A percentile compares a stretch with the other conserved stretches of the same genome.
Conservation (phyloP, 306 rosid genomes). For the Comarum palustre region DNA sequence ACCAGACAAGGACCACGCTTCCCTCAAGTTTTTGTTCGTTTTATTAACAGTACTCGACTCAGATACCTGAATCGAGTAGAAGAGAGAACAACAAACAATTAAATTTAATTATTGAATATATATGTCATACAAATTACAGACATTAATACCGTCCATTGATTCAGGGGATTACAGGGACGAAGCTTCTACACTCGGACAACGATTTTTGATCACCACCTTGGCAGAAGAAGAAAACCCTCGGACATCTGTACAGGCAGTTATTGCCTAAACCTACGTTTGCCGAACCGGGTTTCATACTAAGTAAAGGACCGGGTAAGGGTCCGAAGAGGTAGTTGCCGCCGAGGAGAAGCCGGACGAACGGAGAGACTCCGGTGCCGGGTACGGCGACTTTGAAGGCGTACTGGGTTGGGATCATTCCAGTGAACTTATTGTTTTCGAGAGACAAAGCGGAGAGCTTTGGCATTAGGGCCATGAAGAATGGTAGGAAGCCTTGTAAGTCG, state of each 20-base stretch:
- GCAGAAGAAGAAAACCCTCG: slow-evolving; percentile 63
- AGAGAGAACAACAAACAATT: neutral
- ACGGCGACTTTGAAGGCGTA: slow-evolving; percentile 61
- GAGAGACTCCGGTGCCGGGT: slow-evolving; percentile 46
- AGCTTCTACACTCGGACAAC: slow-evolving; percentile 35
- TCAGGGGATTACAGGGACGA: slow-evolving; percentile 47
- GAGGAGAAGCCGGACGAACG: slow-evolving; percentile 58
- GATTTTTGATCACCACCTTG: slow-evolving; percentile 74
- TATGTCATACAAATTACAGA: neutral
- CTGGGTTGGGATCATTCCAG: slow-evolving; percentile 66
- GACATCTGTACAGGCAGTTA: slow-evolving; percentile 72
- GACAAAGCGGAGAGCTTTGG: slow-evolving; percentile 76
- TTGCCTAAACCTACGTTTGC: slow-evolving; percentile 56
- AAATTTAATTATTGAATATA: neutral
- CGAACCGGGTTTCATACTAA: slow-evolving; percentile 51
- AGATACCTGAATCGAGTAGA: neutral
- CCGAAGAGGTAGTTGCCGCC: slow-evolving; percentile 73
- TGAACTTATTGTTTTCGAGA: slow-evolving; percentile 60
- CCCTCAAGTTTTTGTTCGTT: neutral
- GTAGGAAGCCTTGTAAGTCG: slow-evolving; percentile 48
- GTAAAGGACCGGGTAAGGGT: slow-evolving; percentile 54
- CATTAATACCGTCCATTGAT: neutral
- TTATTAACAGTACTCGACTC: neutral
- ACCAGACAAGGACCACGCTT: neutral
- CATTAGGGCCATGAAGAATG: slow-evolving; percentile 52